A percentile compares a stretch with the other conserved stretches of the same genome.
Evolutionary conservation across 306 rosid genomes (phyloP).

Genomic region (Datisca glomerata): DNA sequence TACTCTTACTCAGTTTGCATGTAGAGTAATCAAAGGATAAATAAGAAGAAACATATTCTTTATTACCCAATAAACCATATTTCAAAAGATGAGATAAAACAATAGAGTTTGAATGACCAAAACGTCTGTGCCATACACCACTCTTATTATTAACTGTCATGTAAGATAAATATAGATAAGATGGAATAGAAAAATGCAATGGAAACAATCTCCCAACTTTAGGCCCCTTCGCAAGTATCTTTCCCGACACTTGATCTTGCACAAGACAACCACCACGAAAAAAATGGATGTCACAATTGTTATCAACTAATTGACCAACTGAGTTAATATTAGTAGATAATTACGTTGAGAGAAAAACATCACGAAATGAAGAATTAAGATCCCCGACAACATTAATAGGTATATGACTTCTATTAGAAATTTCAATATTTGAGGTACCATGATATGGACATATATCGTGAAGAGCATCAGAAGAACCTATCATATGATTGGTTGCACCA

Average conservation of each 20-base stretch:
- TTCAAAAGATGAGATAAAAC: too few species aligned
- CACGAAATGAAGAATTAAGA: background rate
- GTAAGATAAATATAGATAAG: too few species aligned
- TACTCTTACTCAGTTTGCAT: slow-evolving; percentile 7
- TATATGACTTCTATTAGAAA: background rate
- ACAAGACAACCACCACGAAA: slow-evolving; percentile 1
- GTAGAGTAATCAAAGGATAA: background rate
- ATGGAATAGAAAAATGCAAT: background rate
- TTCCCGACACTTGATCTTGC: background rate
- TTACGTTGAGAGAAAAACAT: background rate
- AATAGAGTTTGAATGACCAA: too few species aligned
- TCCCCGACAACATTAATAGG: background rate
- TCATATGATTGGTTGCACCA: slow-evolving; percentile 4
- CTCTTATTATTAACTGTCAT: too few species aligned
- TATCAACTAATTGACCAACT: slow-evolving; percentile 1
- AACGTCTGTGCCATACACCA: too few species aligned
- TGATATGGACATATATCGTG: background rate
- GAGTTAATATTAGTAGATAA: slow-evolving; percentile 2
- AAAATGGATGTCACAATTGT: background rate
- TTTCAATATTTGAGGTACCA: background rate
- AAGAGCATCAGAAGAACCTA: background rate
- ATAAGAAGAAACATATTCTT: background rate
- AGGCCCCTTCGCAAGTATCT: background rate
- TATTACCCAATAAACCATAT: background rate
- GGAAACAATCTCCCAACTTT: background rate